These are phyloP conservation scores for Ceriops zippeliana DNA, from an alignment of 345 rosid species.

Conservation along the genomic window DNA sequence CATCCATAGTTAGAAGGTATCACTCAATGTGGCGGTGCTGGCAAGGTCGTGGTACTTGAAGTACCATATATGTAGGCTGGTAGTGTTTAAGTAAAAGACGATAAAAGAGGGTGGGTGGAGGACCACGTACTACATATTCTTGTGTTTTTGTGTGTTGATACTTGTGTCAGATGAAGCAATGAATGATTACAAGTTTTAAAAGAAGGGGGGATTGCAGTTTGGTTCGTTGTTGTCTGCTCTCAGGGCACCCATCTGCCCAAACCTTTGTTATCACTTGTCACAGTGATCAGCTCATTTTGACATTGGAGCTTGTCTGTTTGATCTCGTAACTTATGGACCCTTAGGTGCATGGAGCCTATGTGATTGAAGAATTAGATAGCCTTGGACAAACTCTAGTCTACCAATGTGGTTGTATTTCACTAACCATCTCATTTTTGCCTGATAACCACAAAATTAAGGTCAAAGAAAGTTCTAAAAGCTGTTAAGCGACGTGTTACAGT, in stretches of 20 bases:
- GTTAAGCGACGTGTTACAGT: no score
- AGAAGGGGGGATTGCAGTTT: background rate
- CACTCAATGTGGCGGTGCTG: background rate
- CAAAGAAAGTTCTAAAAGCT: no score
- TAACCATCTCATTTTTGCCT: no score
- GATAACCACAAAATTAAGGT: no score
- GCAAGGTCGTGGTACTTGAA: constrained; percentile 15
- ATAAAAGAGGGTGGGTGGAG: constrained; percentile 17
- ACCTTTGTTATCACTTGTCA: background rate
- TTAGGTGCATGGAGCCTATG: background rate
- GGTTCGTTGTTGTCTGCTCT: constrained; percentile 8
- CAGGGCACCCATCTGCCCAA: background rate
- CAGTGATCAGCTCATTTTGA: constrained; percentile 3
- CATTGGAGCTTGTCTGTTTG: background rate
- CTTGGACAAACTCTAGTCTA: no score
- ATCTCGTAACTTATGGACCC: constrained; percentile 1
- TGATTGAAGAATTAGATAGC: no score
- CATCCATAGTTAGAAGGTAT: constrained; percentile 26
- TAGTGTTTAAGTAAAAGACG: constrained; percentile 2
- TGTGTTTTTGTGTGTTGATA: constrained; percentile 6
- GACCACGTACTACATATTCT: constrained; percentile 36
- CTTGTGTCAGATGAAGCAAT: constrained; percentile 7
- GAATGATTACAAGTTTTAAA: constrained; percentile 21
- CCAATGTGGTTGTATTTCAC: no score
- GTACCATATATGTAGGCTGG: constrained; percentile 9